These are phyloP conservation scores for Corymbia maculata DNA, from an alignment of 345 rosid species.

Conservation along the genomic window DNA sequence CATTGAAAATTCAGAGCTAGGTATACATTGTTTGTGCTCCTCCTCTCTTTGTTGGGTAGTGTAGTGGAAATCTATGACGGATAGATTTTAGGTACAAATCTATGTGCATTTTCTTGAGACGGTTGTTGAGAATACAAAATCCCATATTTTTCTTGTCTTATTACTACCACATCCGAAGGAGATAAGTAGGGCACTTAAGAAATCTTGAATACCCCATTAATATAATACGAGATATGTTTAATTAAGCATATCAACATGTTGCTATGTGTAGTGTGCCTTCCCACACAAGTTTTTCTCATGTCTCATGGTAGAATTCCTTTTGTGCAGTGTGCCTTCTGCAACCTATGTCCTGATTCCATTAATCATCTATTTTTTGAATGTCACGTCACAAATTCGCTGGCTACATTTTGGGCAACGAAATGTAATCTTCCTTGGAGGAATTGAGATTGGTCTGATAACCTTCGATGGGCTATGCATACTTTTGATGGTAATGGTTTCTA, in stretches of 20 bases:
- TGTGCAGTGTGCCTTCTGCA: too few relatives aligned
- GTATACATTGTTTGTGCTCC: not conserved
- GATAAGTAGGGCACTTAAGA: not conserved
- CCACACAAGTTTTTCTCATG: too few relatives aligned
- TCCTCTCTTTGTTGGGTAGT: not conserved
- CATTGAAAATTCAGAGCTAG: not conserved
- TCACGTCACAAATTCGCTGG: too few relatives aligned
- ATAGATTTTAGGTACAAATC: not conserved
- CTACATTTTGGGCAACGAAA: too few relatives aligned
- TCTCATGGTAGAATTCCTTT: too few relatives aligned
- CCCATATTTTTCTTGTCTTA: not conserved
- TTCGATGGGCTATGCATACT: too few relatives aligned
- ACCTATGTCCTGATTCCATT: too few relatives aligned
- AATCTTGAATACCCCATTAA: not conserved
- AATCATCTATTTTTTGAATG: too few relatives aligned
- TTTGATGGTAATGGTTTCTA: too few relatives aligned
- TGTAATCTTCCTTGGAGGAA: too few relatives aligned
- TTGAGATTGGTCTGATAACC: too few relatives aligned
- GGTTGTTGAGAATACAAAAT: not conserved
- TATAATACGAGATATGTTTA: fast-evolving
- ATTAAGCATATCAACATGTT: not conserved
- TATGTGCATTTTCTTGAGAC: not conserved
- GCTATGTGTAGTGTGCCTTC: too few relatives aligned
- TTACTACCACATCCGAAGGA: not conserved
- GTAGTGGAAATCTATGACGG: not conserved